Evolutionary conservation across 2,329 filamentous ascomycete species (phyloP).

Genomic region (Hortaea sp.): DNA sequence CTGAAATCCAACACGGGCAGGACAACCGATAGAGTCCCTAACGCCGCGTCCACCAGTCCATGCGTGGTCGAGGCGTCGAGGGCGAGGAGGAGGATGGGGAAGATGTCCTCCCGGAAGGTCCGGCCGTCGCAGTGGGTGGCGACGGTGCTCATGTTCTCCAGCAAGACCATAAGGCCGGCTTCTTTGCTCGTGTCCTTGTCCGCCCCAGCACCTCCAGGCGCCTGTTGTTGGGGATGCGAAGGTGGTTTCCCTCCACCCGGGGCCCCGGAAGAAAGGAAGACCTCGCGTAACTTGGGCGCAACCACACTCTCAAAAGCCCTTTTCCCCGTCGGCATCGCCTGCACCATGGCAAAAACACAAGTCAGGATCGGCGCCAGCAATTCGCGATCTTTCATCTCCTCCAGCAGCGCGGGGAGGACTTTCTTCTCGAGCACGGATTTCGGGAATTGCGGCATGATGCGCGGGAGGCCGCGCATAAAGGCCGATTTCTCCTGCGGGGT

Average conservation of each 20-base stretch:
- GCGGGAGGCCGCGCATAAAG: slow-evolving; percentile 79
- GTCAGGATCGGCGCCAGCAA: slow-evolving; percentile 76
- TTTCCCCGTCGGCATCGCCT: slow-evolving; percentile 64
- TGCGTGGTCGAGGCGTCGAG: slow-evolving; percentile 77
- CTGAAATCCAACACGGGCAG: slow-evolving; percentile 87
- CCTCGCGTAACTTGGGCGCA: slow-evolving; percentile 72
- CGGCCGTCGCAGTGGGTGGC: slow-evolving; percentile 76
- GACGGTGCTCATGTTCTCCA: slow-evolving; percentile 71
- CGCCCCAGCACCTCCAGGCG: slow-evolving; percentile 23
- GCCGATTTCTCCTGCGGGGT: slow-evolving; percentile 81
- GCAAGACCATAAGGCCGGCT: slow-evolving; percentile 79
- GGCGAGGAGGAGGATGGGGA: slow-evolving; percentile 74
- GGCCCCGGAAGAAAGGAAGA: slow-evolving; percentile 60
- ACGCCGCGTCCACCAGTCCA: slow-evolving; percentile 73
- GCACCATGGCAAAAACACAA: slow-evolving; percentile 84
- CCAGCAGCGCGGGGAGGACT: slow-evolving; percentile 74
- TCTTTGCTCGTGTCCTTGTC: slow-evolving; percentile 79
- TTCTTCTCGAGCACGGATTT: slow-evolving; percentile 93
- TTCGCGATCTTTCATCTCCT: slow-evolving; percentile 89
- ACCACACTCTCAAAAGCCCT: slow-evolving; percentile 77
- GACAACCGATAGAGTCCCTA: slow-evolving; percentile 69
- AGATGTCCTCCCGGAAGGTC: slow-evolving; percentile 90
- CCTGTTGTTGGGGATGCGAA: background rate
- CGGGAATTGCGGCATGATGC: slow-evolving; percentile 84
- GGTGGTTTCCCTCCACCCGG: too few species aligned